phyloP scores from a whole-genome alignment of 208 protist genomes.

The Jaenimonas drosophilae region DNA sequence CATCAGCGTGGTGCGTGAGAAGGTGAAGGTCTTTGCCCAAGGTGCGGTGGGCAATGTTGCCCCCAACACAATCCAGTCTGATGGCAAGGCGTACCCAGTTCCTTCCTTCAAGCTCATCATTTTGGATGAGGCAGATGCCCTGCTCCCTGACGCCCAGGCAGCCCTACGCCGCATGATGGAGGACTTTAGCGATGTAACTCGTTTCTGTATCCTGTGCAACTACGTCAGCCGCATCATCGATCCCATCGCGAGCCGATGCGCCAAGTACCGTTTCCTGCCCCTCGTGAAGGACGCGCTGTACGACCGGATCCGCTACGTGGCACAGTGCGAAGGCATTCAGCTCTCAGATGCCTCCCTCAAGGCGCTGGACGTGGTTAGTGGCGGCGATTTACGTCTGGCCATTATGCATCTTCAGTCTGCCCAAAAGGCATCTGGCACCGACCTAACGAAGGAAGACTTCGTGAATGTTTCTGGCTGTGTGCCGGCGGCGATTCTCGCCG shows the following conservation, averaged over 20 bases:
- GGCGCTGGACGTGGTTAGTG: conserved; percentile 76
- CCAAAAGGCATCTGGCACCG: conserved; percentile 60
- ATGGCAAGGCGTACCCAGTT: conserved; percentile 81
- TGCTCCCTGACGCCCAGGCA: conserved; percentile 97
- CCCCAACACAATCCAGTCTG: conserved; percentile 49
- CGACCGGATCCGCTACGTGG: conserved; percentile 85
- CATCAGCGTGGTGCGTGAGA: conserved; percentile 97
- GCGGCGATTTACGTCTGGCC: conserved; percentile 95
- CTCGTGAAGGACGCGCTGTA: conserved; percentile 79
- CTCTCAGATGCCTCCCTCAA: conserved; percentile 51
- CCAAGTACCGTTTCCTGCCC: conserved; percentile 98
- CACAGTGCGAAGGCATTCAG: conserved; percentile 73
- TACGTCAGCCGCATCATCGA: conserved; percentile 99
- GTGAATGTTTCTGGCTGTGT: conserved; percentile 78
- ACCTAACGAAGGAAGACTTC: conserved; percentile 77
- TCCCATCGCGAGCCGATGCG: conserved; percentile 98
- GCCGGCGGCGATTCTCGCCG: conserved; percentile 37
- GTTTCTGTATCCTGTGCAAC: conserved; percentile 99
- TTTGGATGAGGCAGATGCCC: conserved; percentile 99
- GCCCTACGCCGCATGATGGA: conserved; percentile 98
- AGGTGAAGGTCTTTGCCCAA: conserved; percentile 98
- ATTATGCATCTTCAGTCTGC: conserved; percentile 96
- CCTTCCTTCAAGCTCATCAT: conserved; percentile 99
- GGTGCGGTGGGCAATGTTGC: conserved; percentile 57
- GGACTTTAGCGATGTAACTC: conserved; percentile 94